These are phyloP conservation scores for Pseudocercospora crystallina DNA, from an alignment of 2,329 filamentous ascomycete species.

Conservation along the genomic window DNA sequence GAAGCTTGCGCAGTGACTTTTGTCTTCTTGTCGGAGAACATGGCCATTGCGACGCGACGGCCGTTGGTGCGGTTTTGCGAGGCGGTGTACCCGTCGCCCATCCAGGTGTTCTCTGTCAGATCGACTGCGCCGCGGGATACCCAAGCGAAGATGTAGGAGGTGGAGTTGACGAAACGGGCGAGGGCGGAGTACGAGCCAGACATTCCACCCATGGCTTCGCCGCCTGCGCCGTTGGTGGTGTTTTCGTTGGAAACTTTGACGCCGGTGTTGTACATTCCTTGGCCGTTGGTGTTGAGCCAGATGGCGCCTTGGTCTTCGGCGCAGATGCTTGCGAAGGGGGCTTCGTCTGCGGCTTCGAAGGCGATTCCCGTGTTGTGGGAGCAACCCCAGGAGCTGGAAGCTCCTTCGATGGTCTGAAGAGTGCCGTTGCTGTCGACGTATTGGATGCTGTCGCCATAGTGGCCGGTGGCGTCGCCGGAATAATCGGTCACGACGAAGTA, in stretches of 20 bases:
- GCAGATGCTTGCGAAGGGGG: conserved; percentile 60
- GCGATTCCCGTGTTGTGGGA: conserved; percentile 66
- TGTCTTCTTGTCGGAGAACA: conserved; percentile 59
- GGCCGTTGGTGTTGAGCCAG: conserved; percentile 62
- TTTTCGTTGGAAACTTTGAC: conserved; percentile 64
- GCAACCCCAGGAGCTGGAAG: conserved; percentile 60
- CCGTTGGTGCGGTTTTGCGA: conserved; percentile 55
- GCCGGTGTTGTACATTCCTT: conserved; percentile 54
- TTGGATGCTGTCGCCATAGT: conserved; percentile 59
- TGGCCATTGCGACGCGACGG: conserved; percentile 60
- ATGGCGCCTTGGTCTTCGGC: conserved; percentile 64
- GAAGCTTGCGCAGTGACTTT: conserved; percentile 55
- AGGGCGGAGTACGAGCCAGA: conserved; percentile 61
- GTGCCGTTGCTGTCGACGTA: conserved; percentile 52
- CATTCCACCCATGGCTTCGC: conserved; percentile 63
- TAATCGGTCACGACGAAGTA: conserved; percentile 64
- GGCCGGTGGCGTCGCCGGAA: conserved; percentile 53
- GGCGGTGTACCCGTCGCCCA: conserved; percentile 57
- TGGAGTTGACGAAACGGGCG: conserved; percentile 52
- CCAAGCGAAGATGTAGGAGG: conserved; percentile 62
- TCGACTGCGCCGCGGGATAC: conserved; percentile 60
- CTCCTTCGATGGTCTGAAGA: conserved; percentile 53
- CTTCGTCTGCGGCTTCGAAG: conserved; percentile 59
- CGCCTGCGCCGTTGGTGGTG: conserved; percentile 58
- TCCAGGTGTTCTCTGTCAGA: conserved; percentile 57